A percentile compares a stretch with the other conserved stretches of the same genome.
Conservation (phyloP, 83 land plant species). For the Picea mariana region DNA sequence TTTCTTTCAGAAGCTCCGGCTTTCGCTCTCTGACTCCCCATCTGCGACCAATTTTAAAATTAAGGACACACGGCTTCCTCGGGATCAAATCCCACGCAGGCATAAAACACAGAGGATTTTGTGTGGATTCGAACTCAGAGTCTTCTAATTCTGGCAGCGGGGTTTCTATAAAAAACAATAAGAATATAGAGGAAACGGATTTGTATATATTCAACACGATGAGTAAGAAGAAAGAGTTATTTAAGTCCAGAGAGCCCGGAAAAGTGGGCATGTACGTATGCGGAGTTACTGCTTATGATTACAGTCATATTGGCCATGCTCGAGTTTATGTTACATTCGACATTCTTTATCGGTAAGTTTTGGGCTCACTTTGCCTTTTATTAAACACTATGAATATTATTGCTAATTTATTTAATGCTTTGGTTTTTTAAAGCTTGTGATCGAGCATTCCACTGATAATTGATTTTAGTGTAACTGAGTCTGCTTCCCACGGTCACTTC, state of each 20-base stretch:
- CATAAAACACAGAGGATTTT: too few relatives aligned
- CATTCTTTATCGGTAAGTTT: constrained; percentile 82
- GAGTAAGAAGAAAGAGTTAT: constrained; percentile 76
- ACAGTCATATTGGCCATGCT: constrained; percentile 97
- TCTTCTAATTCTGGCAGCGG: too few relatives aligned
- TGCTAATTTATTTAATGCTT: too few relatives aligned
- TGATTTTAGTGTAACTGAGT: not conserved
- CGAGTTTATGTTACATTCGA: constrained; percentile 94
- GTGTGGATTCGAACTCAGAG: too few relatives aligned
- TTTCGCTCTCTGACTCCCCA: too few relatives aligned
- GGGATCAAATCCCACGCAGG: too few relatives aligned
- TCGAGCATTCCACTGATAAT: too few relatives aligned
- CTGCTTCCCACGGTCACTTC: not conserved
- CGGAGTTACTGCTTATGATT: constrained; percentile 93
- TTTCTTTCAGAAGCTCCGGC: too few relatives aligned
- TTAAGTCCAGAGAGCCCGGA: constrained; percentile 66
- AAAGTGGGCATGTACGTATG: constrained; percentile 97
- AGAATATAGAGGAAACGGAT: not conserved
- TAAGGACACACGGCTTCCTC: too few relatives aligned
- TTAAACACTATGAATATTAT: too few relatives aligned
- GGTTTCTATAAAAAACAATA: not conserved
- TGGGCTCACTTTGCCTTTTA: not conserved
- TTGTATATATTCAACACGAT: constrained; percentile 73
- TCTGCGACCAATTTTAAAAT: too few relatives aligned
- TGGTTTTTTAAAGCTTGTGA: too few relatives aligned